Base-by-base conservation (phyloP, 2,329 filamentous ascomycete species). In the Pestalotiopsis fici region DNA sequence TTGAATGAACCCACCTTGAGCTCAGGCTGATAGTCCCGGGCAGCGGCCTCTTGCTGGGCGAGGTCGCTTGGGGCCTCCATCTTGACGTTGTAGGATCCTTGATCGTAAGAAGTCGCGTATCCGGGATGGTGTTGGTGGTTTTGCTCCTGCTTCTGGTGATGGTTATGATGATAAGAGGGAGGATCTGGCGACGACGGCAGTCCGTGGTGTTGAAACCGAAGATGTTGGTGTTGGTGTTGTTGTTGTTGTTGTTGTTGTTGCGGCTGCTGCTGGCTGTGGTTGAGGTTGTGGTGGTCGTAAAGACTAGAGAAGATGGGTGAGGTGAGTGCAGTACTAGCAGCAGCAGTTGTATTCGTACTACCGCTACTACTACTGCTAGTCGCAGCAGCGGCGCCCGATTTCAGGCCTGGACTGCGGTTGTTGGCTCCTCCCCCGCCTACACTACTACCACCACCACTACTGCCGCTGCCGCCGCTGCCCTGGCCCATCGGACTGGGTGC, bases 41-140 rank as follows among this genome's bases (percentile, higher is more conserved):
- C 88, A 35, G 88, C 84, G 59, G 85, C 86, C 76, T 90, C 87
- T 77, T 91, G 88, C 64, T 87, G 87, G 54, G 82, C 83, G 65
- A 89, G 78, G 69, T 86, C 85, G 70, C 83, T 78, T 56, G 73
- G 74, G 43, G 74, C 73, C 67, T 82, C 80, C 81, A 83, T 83
- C 71, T 80, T 79, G 73, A 75, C 69, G 63, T 56, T 69, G 68
- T 59, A 71, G 21, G 18, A 11, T 57, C 56, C 39, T 59, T 50
- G 31, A 64, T 67, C 67, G 65, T 63, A 67, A 62, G 61, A 63
- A 55, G 25, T 35, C 63, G 63, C 43, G 47, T 65, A 7, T 63
- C 62, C 67, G 64, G 31, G 27, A 25, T 65, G 64, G 27, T 64
- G 54, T 60, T 68, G 67, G 50, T 72, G 68, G 18, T 68, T 66